Base-by-base conservation (phyloP, 805 yeast genomes). In the Saturnispora sanitii region DNA sequence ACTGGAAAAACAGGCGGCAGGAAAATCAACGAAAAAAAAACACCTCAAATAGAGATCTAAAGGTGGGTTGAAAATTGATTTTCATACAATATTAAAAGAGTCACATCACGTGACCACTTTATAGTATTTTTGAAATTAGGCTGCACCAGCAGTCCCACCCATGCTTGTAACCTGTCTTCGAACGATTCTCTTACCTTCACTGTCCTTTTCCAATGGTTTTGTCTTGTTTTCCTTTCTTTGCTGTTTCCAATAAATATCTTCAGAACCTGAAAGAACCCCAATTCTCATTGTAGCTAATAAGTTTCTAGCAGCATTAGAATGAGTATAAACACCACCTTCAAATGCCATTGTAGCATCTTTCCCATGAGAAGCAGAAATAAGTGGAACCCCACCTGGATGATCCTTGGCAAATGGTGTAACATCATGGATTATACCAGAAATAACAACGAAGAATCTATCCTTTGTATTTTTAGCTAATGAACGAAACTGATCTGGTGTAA, bases 271-370 rank as follows among this genome's bases (percentile, higher is more conserved):
- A 45, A 87, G 77, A 20, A 83, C 88, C 1, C 94, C 95, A 13
- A 88, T 80, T 53, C 97, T 72, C 96, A 88, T 86, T 1, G 95
- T 88, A 2, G 95, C 94, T 45, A 88, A 66, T 45, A 88, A 62
- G 61, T 88, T 88, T 55, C 81, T 82, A 1, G 96, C 96, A 0
- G 96, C 96, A 43, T 90, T 86, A 51, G 92, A 82, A 60, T 88
- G 97, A 42, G 77, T 75, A 62, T 88, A 88, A 11, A 88, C 96
- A 3, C 95, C 96, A 18, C 97, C 96, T 58, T 81, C 86, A 61
- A 88, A 88, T 2, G 94, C 96, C 38, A 82, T 78, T 3, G 96
- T 87, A 7, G 95, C 96, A 58, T 88, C 96, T 58, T 82, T 84
- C 11, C 96, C 96, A 43, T 84, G 79, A 2, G 94, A 83, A 0